Percentiles rank a stretch among this genome's conserved stretches.
Evolutionary conservation across 306 rosid species (phyloP).

Genomic region (Casuarina cunninghamiana): DNA sequence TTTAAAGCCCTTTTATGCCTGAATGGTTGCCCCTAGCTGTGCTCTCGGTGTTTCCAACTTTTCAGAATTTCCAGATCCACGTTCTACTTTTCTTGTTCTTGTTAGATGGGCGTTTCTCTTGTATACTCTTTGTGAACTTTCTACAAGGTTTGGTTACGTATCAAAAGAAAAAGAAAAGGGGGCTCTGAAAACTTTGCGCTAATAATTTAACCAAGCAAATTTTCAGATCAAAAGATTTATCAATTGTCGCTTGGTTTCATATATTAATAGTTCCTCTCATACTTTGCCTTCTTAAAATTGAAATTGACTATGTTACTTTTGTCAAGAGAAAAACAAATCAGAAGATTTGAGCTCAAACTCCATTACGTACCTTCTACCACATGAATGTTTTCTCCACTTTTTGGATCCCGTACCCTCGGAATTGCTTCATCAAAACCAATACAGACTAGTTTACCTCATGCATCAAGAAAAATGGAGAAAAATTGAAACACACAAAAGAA

Average conservation of each 20-base stretch:
- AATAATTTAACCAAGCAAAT: background rate
- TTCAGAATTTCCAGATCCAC: too few species aligned
- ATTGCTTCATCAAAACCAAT: constrained; percentile 55
- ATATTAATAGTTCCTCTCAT: background rate
- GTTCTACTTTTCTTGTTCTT: too few species aligned
- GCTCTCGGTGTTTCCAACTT: too few species aligned
- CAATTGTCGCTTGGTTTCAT: background rate
- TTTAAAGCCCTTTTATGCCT: too few species aligned
- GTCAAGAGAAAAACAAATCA: constrained; percentile 1
- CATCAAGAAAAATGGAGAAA: too few species aligned
- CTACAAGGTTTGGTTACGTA: too few species aligned
- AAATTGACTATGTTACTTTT: constrained; percentile 6
- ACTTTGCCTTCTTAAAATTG: constrained; percentile 5
- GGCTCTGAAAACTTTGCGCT: background rate
- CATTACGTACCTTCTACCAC: constrained; percentile 64
- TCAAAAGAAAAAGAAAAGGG: too few species aligned
- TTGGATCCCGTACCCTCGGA: constrained; percentile 90
- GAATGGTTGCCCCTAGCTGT: too few species aligned
- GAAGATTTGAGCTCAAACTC: constrained; percentile 5
- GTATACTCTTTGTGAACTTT: too few species aligned
- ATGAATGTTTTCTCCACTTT: constrained; percentile 73
- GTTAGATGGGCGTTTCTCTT: too few species aligned
- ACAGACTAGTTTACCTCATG: background rate
- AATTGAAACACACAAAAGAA: too few species aligned
- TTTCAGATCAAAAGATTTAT: constrained; percentile 2